phyloP scores from a whole-genome alignment of 495 filamentous ascomycete genomes.

The Neurospora sp. region DNA sequence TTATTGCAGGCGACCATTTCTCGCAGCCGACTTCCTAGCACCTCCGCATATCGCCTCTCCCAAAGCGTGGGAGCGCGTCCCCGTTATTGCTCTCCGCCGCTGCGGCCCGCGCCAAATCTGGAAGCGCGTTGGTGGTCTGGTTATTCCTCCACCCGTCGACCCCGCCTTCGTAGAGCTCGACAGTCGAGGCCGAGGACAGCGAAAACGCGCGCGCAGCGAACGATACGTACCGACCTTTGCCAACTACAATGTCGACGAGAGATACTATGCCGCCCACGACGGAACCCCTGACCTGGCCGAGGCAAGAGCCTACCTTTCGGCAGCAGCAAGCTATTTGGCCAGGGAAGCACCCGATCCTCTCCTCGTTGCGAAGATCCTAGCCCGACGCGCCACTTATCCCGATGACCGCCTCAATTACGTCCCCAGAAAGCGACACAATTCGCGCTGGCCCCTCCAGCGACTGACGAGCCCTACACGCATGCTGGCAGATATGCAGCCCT shows the following conservation, averaged over 20 bases:
- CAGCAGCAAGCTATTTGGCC: not conserved
- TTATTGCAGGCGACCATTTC: conserved; percentile 10
- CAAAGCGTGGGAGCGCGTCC: conserved; percentile 23
- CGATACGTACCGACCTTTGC: conserved; percentile 12
- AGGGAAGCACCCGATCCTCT: not conserved
- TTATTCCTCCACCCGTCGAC: not conserved
- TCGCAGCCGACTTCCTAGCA: conserved; percentile 10
- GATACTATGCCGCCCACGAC: conserved; percentile 2
- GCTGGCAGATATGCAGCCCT: conserved; percentile 14
- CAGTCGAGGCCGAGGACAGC: conserved; percentile 7
- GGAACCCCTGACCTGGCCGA: conserved; percentile 16
- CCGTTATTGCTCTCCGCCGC: conserved; percentile 9
- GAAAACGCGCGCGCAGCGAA: conserved; percentile 17
- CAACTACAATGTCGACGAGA: conserved; percentile 13
- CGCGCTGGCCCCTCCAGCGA: conserved; percentile 22
- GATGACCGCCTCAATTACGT: conserved; percentile 15
- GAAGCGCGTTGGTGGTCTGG: conserved; percentile 21
- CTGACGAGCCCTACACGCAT: conserved; percentile 6
- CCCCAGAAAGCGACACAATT: conserved; percentile 25
- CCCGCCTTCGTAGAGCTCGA: conserved; percentile 17
- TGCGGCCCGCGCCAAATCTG: conserved; percentile 17
- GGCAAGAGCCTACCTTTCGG: conserved; percentile 13
- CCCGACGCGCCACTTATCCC: conserved; percentile 12
- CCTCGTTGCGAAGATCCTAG: not conserved
- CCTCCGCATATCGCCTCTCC: conserved; percentile 12